These are phyloP conservation scores for Podaxis sp. DNA, from an alignment of 768 basidiomycete species.

Conservation along the genomic window DNA sequence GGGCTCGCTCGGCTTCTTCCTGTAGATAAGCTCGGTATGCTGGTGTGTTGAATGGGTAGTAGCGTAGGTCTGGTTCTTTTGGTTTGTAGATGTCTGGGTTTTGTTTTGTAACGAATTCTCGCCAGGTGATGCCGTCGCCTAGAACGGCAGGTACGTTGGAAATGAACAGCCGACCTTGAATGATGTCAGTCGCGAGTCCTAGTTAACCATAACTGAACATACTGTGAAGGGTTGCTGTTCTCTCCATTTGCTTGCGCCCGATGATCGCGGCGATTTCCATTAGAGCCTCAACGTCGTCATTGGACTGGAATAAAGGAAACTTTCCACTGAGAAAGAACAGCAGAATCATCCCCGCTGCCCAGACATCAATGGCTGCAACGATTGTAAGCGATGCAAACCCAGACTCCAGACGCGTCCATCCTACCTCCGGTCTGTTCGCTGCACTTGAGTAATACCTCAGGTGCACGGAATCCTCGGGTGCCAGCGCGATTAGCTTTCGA, in stretches of 20 bases:
- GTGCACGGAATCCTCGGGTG: constrained; percentile 94
- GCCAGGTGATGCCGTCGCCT: constrained; percentile 65
- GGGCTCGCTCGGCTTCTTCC: constrained; percentile 11
- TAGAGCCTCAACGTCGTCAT: constrained; percentile 91
- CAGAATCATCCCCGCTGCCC: constrained; percentile 91
- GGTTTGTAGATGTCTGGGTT: constrained; percentile 70
- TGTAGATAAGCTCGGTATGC: constrained; percentile 19
- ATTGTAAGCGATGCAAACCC: constrained; percentile 1
- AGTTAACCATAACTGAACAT: constrained; percentile 26
- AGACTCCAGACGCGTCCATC: constrained; percentile 12
- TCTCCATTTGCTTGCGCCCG: constrained; percentile 81
- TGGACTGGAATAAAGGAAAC: constrained; percentile 93
- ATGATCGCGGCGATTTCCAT: constrained; percentile 92
- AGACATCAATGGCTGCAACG: constrained; percentile 85
- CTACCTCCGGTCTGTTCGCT: constrained; percentile 90
- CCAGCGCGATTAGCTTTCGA: constrained; percentile 93
- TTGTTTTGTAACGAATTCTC: constrained; percentile 68
- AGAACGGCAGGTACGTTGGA: constrained; percentile 87
- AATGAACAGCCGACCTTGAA: constrained; percentile 78
- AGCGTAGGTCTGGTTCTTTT: constrained; percentile 45
- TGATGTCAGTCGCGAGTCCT: constrained; percentile 1
- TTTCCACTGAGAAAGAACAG: constrained; percentile 90
- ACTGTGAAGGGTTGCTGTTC: constrained; percentile 88
- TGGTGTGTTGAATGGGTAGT: constrained; percentile 50
- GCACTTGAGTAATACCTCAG: constrained; percentile 95